Base-by-base conservation (phyloP, 805 yeast genomes). In the Kodamaea laetipori region DNA sequence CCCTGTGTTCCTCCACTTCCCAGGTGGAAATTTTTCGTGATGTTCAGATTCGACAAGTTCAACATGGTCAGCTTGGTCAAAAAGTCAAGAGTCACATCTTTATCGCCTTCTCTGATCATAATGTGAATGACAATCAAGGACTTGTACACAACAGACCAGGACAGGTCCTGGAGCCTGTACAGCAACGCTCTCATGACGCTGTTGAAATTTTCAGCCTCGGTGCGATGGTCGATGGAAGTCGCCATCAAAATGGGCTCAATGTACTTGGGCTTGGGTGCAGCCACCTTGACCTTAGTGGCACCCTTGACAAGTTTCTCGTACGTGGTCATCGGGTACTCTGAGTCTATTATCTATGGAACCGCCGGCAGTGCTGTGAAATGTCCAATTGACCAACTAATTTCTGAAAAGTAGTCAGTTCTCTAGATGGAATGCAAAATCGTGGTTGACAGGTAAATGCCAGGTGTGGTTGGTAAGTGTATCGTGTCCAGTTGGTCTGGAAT, bases 191-290 rank as follows among this genome's bases (percentile, higher is more conserved):
- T 71, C 81, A 90, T 81, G 27, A 90, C 83, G 15, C 82, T 78
- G 46, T 72, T 71, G 55, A 92, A 82, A 51, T 86, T 77, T 13
- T 77, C 81, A 7, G 61, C 42, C 23, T 63, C 64, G 1, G 61
- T 54, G 3, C 58, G 51, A 47, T 69, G 74, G 24, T 77, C 76
- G 39, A 73, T 71, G 39, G 76, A 74, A 1, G 90, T 84, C 21
- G 85, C 74, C 73, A 81, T 75, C 24, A 94, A 73, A 41, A 94
- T 88, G 1, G 98, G 98, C 67, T 92, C 98, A 41, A 94, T 81
- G 61, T 94, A 94, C 63, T 94, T 94, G 28, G 95, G 85, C 66
- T 94, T 94, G 5, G 99, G 99, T n/a, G 98, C 96, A 8, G 98
- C 98, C 68, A 88, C 78, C 80, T 71, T 69, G 47, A 71, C 67